Conservation (phyloP, 2,329 filamentous ascomycete species). For the Lasiodiplodia sp. region DNA sequence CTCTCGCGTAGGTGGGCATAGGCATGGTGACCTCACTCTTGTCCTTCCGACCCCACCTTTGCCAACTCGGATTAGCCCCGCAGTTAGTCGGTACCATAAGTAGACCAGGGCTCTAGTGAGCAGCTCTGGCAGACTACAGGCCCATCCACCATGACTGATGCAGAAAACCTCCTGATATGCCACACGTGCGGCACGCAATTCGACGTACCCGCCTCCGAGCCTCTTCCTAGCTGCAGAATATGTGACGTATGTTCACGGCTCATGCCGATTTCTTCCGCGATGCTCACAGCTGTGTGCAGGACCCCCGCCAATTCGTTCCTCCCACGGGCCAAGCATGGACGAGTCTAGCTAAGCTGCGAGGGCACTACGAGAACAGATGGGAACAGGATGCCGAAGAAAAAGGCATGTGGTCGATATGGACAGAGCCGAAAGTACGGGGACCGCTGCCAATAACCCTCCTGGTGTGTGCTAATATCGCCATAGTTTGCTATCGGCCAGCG, state of each 20-base stretch:
- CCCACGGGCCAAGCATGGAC: slow-evolving; percentile 71
- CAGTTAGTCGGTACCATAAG: slow-evolving; percentile 14
- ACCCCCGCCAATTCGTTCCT: slow-evolving; percentile 73
- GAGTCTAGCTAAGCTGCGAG: slow-evolving; percentile 58
- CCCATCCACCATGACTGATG: slow-evolving; percentile 15
- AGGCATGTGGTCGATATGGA: slow-evolving; percentile 54
- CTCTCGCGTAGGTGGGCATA: slow-evolving; percentile 5
- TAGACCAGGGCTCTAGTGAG: background rate
- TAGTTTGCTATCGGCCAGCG: slow-evolving; percentile 78
- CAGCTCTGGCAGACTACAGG: background rate
- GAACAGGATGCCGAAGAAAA: slow-evolving; percentile 55
- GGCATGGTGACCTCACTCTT: slow-evolving; percentile 5
- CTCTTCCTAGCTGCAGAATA: slow-evolving; percentile 68
- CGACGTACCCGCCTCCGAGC: slow-evolving; percentile 58
- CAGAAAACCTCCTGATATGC: slow-evolving; percentile 64
- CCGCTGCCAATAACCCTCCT: slow-evolving; percentile 37
- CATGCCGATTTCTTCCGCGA: background rate
- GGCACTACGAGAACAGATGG: slow-evolving; percentile 63
- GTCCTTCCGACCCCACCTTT: slow-evolving; percentile 23
- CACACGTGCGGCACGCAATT: slow-evolving; percentile 75
- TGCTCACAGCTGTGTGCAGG: slow-evolving; percentile 42
- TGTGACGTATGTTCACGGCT: slow-evolving; percentile 66
- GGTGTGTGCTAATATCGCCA: slow-evolving; percentile 32
- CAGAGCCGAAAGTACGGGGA: slow-evolving; percentile 48
- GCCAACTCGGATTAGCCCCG: slow-evolving; percentile 7